phyloP scores from a whole-genome alignment of 306 rosid genomes.

The Lagenaria siceraria region DNA sequence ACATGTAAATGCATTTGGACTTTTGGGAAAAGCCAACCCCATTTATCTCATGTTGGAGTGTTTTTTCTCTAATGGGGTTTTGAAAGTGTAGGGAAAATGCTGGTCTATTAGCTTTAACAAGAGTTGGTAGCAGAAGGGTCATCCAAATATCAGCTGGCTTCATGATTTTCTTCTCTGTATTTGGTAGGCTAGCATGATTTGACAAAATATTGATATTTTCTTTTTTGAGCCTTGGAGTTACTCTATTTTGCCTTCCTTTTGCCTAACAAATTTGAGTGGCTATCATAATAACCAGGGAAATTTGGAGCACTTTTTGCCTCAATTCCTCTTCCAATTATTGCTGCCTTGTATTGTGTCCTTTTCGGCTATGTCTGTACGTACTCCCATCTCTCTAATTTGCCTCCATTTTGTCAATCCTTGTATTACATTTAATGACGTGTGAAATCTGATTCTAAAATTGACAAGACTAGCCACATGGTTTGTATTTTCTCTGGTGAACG shows the following conservation, averaged over 20 bases:
- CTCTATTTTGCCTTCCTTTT: not conserved
- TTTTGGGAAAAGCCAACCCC: not conserved
- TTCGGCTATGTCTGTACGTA: conserved; percentile 68
- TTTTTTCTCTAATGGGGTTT: not conserved
- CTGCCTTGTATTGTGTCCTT: conserved; percentile 59
- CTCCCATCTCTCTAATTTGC: not conserved
- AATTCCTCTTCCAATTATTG: conserved; percentile 64
- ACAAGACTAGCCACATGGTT: not conserved
- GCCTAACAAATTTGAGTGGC: not conserved
- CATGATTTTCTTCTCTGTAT: conserved; percentile 75
- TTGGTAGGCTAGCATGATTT: conserved; percentile 29
- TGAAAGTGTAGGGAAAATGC: conserved; percentile 42
- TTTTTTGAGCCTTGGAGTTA: not conserved
- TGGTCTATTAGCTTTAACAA: conserved; percentile 72
- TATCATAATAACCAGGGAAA: conserved; percentile 37
- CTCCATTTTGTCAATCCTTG: not conserved
- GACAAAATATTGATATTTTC: not conserved
- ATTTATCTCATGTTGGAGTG: not conserved
- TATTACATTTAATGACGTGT: not conserved
- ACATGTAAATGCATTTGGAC: not conserved
- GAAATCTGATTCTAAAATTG: not conserved
- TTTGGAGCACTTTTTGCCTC: conserved; percentile 68
- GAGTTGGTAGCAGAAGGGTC: conserved; percentile 82
- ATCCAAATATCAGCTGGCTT: conserved; percentile 74
- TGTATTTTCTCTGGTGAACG: not conserved